phyloP scores from a whole-genome alignment of 2,329 filamentous ascomycete genomes.

The Aspergillus sp. region DNA sequence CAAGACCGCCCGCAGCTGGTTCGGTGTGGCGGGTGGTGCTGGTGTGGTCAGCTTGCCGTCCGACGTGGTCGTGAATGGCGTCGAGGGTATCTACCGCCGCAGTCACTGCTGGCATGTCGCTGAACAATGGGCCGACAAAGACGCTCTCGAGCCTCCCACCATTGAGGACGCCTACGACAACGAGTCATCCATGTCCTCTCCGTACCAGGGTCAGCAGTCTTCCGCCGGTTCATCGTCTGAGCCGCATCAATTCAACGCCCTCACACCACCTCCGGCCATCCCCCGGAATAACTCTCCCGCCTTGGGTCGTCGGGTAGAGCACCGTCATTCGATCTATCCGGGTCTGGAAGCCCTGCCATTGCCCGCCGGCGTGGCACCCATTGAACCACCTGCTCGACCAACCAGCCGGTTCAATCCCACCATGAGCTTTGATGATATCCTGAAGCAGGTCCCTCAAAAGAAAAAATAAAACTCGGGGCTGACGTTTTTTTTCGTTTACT shows the following conservation, averaged over 20 bases:
- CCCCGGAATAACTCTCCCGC: conserved; percentile 27
- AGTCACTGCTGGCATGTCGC: conserved; percentile 63
- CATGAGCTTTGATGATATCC: conserved; percentile 43
- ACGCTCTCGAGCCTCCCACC: conserved; percentile 24
- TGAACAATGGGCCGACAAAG: conserved; percentile 50
- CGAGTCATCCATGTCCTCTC: conserved; percentile 32
- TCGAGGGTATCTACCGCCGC: conserved; percentile 59
- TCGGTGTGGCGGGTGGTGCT: conserved; percentile 52
- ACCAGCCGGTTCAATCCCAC: conserved; percentile 38
- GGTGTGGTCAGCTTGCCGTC: conserved; percentile 55
- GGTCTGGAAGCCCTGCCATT: conserved; percentile 39
- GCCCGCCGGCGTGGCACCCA: conserved; percentile 34
- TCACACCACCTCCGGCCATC: conserved; percentile 29
- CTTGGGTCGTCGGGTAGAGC: conserved; percentile 23
- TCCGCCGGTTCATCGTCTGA: conserved; percentile 31
- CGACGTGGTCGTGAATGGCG: conserved; percentile 57
- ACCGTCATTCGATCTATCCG: conserved; percentile 37
- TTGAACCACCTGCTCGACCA: conserved; percentile 33
- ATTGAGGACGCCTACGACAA: conserved; percentile 29
- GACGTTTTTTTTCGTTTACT: background rate
- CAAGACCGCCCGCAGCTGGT: conserved; percentile 40
- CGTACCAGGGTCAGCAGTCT: conserved; percentile 30
- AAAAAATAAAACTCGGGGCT: conserved; percentile 24
- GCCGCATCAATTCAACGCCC: conserved; percentile 19
- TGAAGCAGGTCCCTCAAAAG: conserved; percentile 34